Conservation (phyloP, 1,284 basidiomycete genomes). For the Ustilago crameri region DNA sequence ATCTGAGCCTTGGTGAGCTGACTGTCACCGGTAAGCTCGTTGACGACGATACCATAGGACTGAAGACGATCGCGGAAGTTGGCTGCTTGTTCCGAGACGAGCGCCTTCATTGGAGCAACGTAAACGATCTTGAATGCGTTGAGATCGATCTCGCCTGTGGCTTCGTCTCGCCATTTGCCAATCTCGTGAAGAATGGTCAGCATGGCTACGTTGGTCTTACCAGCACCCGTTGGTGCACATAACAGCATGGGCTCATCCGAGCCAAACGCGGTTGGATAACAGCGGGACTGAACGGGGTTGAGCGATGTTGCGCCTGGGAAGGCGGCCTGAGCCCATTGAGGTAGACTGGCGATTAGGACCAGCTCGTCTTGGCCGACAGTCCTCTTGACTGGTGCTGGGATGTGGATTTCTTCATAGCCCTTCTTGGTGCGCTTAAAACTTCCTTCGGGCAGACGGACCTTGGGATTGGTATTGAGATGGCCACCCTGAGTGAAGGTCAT, state of each 20-base stretch:
- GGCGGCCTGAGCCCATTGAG: constrained; percentile 79
- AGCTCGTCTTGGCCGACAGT: constrained; percentile 74
- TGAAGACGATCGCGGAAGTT: constrained; percentile 76
- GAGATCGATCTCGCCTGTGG: constrained; percentile 85
- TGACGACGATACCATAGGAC: constrained; percentile 85
- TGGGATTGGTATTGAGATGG: constrained; percentile 97
- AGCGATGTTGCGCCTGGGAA: constrained; percentile 76
- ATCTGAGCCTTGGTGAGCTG: constrained; percentile 99
- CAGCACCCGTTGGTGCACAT: constrained; percentile 97
- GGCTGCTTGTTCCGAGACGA: constrained; percentile 66
- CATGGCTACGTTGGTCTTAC: constrained; percentile 99
- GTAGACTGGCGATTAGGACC: constrained; percentile 80
- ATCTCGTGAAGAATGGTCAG: constrained; percentile 71
- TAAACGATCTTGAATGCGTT: constrained; percentile 97
- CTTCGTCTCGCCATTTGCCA: constrained; percentile 73
- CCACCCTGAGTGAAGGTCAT: constrained; percentile 97
- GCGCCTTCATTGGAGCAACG: constrained; percentile 90
- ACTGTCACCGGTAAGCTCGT: constrained; percentile 94
- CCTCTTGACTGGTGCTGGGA: constrained; percentile 89
- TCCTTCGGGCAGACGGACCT: constrained; percentile 95
- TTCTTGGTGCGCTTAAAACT: constrained; percentile 97
- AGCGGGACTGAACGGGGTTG: constrained; percentile 79
- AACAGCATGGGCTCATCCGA: constrained; percentile 90
- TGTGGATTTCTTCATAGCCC: constrained; percentile 98
- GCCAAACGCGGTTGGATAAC: constrained; percentile 89